Evolutionary conservation across 2,329 filamentous ascomycete species (phyloP), one percentile per base, ranked within the genome.

Genomic region (Pseudogymnoascus sp.): DNA sequence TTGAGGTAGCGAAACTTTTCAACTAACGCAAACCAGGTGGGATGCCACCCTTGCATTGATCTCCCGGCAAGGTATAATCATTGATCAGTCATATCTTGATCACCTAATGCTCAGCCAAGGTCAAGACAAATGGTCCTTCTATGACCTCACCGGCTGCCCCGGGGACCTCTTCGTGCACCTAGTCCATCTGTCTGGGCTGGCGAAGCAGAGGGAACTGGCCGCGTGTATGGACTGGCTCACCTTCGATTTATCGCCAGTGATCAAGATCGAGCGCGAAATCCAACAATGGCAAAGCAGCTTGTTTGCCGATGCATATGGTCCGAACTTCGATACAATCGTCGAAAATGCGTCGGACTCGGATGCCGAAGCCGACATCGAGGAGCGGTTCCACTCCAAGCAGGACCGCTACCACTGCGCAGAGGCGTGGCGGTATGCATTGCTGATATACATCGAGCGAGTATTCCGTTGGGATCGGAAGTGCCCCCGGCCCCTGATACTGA

Each of bases 381-480:
- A 62, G 38, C 35, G n/a, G 13, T 35, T 50, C 13, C 61, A 60
- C 26, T 26, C 33, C 4, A 37, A 56, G 35, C 65, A 66, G 26
- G 73, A 75, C 62, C 67, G 70, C 1, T 69, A 73, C 47, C 72
- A 76, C 63, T 75, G 73, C 62, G 70, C 72, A 13, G 73, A 76
- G 56, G 72, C 74, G 1, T 75, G 73, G 74, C 62, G 73, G 19
- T 69, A 71, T 40, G 68, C 71, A 3, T 63, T 75, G 8, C 67
- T 75, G 6, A 67, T 76, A 5, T 75, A 74, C 64, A 71, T 74
- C 47, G 65, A 68, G 42, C 66, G 68, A 1, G 70, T 74, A 0
- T 75, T 75, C 64, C 59, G 35, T 11, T 67, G 68, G 65, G 63
- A 65, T 8, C 61, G 66, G 21, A 29, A 64, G 63, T 63, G 64